Conservation (phyloP, 148 eudicot species). For the Spergularia bocconei region DNA sequence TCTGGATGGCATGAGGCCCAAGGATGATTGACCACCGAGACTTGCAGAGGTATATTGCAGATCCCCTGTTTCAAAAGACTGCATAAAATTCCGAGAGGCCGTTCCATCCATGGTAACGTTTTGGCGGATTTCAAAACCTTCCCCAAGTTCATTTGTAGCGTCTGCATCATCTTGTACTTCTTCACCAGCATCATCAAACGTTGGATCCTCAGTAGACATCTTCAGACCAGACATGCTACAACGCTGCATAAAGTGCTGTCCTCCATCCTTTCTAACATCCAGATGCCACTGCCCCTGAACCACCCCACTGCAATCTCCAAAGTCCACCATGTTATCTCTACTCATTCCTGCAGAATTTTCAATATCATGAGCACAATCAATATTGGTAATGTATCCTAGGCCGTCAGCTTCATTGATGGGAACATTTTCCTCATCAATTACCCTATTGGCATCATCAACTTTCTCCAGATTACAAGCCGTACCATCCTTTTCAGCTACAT, state of each 20-base stretch:
- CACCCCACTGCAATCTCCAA: conserved; percentile 38
- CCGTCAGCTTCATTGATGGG: background rate
- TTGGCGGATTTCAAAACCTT: conserved; percentile 38
- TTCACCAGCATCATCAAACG: conserved; percentile 35
- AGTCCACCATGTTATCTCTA: conserved; percentile 37
- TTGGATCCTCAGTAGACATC: conserved; percentile 27
- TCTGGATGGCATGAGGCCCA: conserved; percentile 34
- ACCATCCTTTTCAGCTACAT: background rate
- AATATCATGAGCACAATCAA: conserved; percentile 5
- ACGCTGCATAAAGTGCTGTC: conserved; percentile 48
- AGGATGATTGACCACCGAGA: conserved; percentile 39
- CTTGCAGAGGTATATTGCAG: conserved; percentile 34
- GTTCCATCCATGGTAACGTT: conserved; percentile 36
- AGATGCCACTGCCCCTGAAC: conserved; percentile 49
- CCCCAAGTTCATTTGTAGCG: conserved; percentile 32
- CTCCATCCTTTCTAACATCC: conserved; percentile 32
- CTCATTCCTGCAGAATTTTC: conserved; percentile 32
- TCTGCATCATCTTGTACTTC: conserved; percentile 39
- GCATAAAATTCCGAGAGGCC: conserved; percentile 46
- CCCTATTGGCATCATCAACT: conserved; percentile 8
- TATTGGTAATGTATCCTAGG: conserved; percentile 28
- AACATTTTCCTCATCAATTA: conserved; percentile 8
- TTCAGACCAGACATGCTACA: conserved; percentile 37
- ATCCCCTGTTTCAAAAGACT: conserved; percentile 48
- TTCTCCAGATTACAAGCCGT: conserved; percentile 9